Conservation (phyloP, 1,284 basidiomycete species). For the Cronartium quercuum region DNA sequence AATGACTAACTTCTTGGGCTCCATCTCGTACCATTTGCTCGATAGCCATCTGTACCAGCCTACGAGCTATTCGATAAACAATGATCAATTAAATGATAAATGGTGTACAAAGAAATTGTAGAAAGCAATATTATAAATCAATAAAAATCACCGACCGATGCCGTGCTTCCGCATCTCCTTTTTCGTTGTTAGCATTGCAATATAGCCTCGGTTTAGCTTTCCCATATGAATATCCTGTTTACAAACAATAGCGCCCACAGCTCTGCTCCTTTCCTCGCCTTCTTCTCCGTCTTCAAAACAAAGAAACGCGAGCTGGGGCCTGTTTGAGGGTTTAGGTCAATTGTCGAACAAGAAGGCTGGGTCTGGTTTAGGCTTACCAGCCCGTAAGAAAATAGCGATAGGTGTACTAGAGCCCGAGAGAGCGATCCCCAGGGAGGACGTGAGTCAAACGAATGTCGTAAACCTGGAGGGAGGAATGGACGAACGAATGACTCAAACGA, state of each 20-base stretch:
- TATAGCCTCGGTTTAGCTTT: constrained; percentile 78
- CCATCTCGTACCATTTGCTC: constrained; percentile 70
- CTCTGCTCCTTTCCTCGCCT: not conserved
- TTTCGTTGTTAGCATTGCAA: constrained; percentile 91
- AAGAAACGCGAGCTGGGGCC: constrained; percentile 89
- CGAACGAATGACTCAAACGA: constrained; percentile 58
- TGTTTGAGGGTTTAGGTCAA: constrained; percentile 48
- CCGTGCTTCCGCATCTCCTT: constrained; percentile 74
- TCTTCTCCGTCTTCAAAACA: constrained; percentile 48
- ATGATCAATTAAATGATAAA: constrained; percentile 8
- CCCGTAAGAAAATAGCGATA: constrained; percentile 82
- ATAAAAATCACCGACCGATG: constrained; percentile 63
- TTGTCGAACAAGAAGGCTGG: not conserved
- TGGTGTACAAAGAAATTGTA: not conserved
- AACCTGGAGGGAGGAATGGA: not conserved
- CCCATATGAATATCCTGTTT: constrained; percentile 79
- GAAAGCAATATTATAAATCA: constrained; percentile 48
- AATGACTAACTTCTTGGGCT: constrained; percentile 67
- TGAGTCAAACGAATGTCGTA: not conserved
- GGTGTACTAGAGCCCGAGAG: constrained; percentile 24
- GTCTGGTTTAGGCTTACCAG: constrained; percentile 58
- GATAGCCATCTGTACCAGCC: constrained; percentile 69
- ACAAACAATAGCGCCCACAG: constrained; percentile 84
- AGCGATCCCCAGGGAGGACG: not conserved
- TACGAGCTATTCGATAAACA: constrained; percentile 58